Base-by-base conservation (phyloP, 164 flowering plant species). In the Vitis riparia region DNA sequence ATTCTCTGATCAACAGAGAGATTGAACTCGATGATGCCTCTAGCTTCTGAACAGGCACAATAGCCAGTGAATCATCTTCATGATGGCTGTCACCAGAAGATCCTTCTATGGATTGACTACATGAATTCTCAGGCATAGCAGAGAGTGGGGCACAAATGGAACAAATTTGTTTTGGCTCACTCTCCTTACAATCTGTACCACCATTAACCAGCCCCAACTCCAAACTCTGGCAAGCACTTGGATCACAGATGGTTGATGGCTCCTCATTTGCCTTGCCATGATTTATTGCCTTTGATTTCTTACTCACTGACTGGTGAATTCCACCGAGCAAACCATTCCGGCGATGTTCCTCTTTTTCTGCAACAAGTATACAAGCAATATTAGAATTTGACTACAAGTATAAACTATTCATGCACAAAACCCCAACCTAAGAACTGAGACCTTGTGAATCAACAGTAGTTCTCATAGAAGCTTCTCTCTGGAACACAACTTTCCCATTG, bases 401-500 rank as follows among this genome's bases (percentile, higher is more conserved):
- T 17, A 10, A 11, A 11, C 29, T 59, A 15, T 7, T 19, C 29
- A 56, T 7, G 32, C 11, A 27, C 1, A 19, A 11, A 70, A 61
- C 27, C 15, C 11, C 10, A 60, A 62, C 2, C 2, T n/a, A 12
- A 53, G 53, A 62, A 27, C 56, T 8, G 9, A 17, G 29, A 86
- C 88, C 88, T 80, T 75, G 63, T 37, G 76, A 55, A 9, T 29
- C 68, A 59, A 6, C 47, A 15, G 19, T 23, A 13, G 56, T 50
- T 8, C 32, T 23, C 29, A 75, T 50, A 51, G 71, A 59, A 15
- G 80, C 74, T 49, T 86, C 89, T 77, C 86, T 81, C 59, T 86
- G 89, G 68, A 81, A 96, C 59, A 86, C 83, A 60, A 92, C 72
- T 81, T 92, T 96, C 23, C 99, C 98, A 85, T 93, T 89, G 73